Evolutionary conservation across 2,329 filamentous ascomycete genomes (phyloP).

Genomic region (Trichothecium roseum): DNA sequence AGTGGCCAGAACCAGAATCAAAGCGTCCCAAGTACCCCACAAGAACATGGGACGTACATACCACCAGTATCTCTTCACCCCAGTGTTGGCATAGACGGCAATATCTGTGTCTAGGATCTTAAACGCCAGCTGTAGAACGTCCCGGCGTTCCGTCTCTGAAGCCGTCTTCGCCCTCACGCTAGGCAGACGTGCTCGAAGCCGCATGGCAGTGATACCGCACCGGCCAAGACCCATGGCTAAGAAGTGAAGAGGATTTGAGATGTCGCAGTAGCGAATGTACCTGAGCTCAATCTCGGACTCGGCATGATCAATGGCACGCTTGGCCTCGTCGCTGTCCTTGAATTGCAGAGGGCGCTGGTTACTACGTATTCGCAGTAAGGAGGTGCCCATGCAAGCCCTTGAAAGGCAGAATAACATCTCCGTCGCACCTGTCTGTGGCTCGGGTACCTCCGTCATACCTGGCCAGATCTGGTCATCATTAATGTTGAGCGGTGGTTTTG

Average conservation of each 20-base stretch:
- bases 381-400: constrained; percentile 27
- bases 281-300: constrained; percentile 29
- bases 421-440: constrained; percentile 16
- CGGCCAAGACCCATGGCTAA: constrained; percentile 15
- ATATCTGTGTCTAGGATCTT: constrained; percentile 25
- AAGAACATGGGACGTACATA: constrained; percentile 21
- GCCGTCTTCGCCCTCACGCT: constrained; percentile 14
- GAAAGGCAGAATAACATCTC: constrained; percentile 25
- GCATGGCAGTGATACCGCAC: constrained; percentile 15
- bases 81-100: constrained; percentile 14
- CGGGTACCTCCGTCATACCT: constrained; percentile 8
- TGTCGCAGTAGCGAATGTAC: constrained; percentile 32
- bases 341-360: not conserved
- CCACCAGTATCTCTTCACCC: constrained; percentile 17
- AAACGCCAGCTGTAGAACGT: constrained; percentile 19
- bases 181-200: constrained; percentile 10
- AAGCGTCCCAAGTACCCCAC: constrained; percentile 19
- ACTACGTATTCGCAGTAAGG: constrained; percentile 12
- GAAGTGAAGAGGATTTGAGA: constrained; percentile 26
- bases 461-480: constrained; percentile 1
- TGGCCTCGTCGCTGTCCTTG: constrained; percentile 16
- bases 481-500: constrained; percentile 14
- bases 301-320: constrained; percentile 24
- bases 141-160: constrained; percentile 11
- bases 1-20: constrained; percentile 18